Percentiles rank a stretch among this genome's conserved stretches.
Evolutionary conservation across 345 rosid genomes (phyloP).

Genomic region (Rhodomyrtus tomentosa): DNA sequence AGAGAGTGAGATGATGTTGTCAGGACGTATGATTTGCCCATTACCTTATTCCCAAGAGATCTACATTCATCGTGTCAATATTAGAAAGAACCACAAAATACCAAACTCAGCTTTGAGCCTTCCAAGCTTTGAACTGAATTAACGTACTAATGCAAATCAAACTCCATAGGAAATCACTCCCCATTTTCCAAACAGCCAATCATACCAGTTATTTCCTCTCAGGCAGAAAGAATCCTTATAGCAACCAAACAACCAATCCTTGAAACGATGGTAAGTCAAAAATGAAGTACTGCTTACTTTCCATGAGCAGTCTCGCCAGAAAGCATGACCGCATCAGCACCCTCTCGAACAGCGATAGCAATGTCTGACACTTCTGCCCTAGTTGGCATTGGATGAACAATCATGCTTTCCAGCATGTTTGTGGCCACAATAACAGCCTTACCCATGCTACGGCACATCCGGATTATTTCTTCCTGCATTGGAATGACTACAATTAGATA

Average conservation of each 20-base stretch:
- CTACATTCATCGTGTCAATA: background rate
- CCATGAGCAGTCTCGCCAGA: constrained; percentile 99
- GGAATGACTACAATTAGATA: background rate
- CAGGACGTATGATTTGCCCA: background rate
- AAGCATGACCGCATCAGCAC: constrained; percentile 98
- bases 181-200: background rate
- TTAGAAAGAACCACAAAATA: background rate
- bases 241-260: background rate
- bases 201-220: background rate
- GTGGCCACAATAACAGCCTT: constrained; percentile 99
- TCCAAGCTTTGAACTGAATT: background rate
- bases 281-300: constrained; percentile 41
- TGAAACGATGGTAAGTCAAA: background rate
- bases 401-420: constrained; percentile 99
- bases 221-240: background rate
- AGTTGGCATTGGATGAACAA: constrained; percentile 96
- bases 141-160: background rate
- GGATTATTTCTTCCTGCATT: constrained; percentile 80
- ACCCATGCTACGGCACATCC: constrained; percentile 95
- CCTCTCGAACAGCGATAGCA: constrained; percentile 97
- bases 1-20: constrained; percentile 4
- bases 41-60: background rate
- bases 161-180: background rate
- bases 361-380: constrained; percentile 99
- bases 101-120: background rate